Conservation (phyloP, 306 rosid genomes). For the Castanea mollissima region DNA sequence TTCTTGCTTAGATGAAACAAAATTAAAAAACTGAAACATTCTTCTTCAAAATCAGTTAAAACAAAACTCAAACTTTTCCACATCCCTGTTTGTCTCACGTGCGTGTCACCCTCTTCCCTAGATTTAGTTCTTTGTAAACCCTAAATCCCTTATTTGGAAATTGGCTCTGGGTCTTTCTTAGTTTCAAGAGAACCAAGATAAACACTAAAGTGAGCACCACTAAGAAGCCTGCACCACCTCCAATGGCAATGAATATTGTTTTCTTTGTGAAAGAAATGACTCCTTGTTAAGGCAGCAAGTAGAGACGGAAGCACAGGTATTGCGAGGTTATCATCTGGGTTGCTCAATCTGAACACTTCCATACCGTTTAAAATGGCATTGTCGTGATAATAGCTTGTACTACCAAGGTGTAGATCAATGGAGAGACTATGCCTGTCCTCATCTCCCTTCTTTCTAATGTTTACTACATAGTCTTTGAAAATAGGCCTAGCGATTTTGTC, state of each 20-base stretch:
- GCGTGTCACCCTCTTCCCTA: too few relatives aligned
- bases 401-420: not conserved
- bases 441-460: not conserved
- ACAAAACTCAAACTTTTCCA: too few relatives aligned
- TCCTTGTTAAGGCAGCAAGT: too few relatives aligned
- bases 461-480: not conserved
- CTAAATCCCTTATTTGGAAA: too few relatives aligned
- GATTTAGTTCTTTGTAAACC: too few relatives aligned
- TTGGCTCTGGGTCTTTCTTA: not conserved
- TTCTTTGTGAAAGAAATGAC: not conserved
- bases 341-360: constrained; percentile 12
- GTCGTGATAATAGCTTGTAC: too few relatives aligned
- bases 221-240: not conserved
- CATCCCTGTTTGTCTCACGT: too few relatives aligned
- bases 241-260: not conserved
- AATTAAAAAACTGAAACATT: too few relatives aligned
- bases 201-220: not conserved
- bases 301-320: not conserved
- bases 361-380: not conserved
- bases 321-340: constrained; percentile 4
- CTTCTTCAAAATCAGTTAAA: too few relatives aligned
- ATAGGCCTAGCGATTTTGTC: not conserved
- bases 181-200: not conserved
- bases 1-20: too few relatives aligned
- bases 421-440: not conserved